These are phyloP conservation scores for Aspergillus leporis DNA, from an alignment of 495 filamentous ascomycete genomes.

Conservation along the genomic window DNA sequence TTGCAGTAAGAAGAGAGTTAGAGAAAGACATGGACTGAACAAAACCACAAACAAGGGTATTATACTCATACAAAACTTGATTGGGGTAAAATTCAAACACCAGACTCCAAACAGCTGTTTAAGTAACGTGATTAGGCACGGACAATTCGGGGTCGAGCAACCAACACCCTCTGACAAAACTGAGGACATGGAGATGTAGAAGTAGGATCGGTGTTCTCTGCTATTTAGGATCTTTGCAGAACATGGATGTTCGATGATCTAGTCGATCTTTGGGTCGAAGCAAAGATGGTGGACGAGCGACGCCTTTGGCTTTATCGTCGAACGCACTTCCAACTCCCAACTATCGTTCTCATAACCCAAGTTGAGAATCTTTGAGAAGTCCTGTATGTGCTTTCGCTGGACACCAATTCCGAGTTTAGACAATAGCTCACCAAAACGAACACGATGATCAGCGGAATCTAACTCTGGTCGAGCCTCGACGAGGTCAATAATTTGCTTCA, in stretches of 20 bases:
- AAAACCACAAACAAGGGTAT: too few species aligned
- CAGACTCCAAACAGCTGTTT: too few species aligned
- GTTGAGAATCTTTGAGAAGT: not conserved
- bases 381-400: not conserved
- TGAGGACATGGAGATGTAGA: not conserved
- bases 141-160: not conserved
- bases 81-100: too few species aligned
- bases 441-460: constrained; percentile 21
- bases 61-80: too few species aligned
- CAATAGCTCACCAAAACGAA: constrained; percentile 19
- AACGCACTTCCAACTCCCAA: constrained; percentile 7
- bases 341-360: constrained; percentile 6
- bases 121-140: too few species aligned
- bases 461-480: constrained; percentile 18
- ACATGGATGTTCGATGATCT: not conserved
- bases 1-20: too few species aligned
- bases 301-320: not conserved
- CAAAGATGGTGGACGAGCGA: constrained; percentile 8
- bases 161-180: not conserved
- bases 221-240: not conserved
- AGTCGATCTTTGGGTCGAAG: constrained; percentile 13
- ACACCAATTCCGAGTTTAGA: constrained; percentile 12
- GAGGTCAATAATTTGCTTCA: constrained; percentile 16
- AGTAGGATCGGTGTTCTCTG: not conserved
- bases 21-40: too few species aligned